Conservation (phyloP, 495 filamentous ascomycete genomes). For the Lepraria neglecta region DNA sequence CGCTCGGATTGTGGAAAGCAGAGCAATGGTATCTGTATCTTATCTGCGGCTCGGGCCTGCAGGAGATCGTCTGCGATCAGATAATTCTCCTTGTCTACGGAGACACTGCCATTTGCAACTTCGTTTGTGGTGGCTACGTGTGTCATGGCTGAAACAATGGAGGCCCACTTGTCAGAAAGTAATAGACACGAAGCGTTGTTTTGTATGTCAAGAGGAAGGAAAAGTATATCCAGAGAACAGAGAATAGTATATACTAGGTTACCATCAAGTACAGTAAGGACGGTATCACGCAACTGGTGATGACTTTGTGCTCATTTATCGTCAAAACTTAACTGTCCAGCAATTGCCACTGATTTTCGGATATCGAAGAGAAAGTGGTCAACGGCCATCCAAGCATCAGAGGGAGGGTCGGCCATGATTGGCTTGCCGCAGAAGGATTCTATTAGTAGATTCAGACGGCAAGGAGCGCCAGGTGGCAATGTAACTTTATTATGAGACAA, state of each 20-base stretch:
- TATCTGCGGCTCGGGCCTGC: conserved; percentile 38
- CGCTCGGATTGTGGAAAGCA: conserved; percentile 43
- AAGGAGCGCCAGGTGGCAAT: not conserved
- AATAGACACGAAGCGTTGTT: too few species aligned
- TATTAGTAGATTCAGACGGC: too few species aligned
- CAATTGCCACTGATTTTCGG: too few species aligned
- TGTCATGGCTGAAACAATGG: not conserved
- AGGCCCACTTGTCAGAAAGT: not conserved
- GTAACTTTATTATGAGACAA: not conserved
- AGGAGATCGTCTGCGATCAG: conserved; percentile 11
- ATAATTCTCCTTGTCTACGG: conserved; percentile 5
- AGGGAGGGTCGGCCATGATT: not conserved
- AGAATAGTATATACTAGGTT: too few species aligned
- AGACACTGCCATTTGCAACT: not conserved
- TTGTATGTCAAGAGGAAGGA: too few species aligned
- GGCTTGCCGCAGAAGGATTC: not conserved
- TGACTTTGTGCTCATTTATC: too few species aligned
- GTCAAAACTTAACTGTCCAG: too few species aligned
- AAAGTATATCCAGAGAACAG: too few species aligned
- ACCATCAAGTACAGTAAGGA: too few species aligned
- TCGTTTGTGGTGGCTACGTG: not conserved
- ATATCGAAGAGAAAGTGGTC: not conserved
- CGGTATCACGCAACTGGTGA: too few species aligned
- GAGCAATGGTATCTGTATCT: conserved; percentile 45
- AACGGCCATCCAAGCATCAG: not conserved